Evolutionary conservation across 2,329 filamentous ascomycete species (phyloP), one percentile per base, ranked within the genome.

Genomic region (Cladophialophora bantiana): DNA sequence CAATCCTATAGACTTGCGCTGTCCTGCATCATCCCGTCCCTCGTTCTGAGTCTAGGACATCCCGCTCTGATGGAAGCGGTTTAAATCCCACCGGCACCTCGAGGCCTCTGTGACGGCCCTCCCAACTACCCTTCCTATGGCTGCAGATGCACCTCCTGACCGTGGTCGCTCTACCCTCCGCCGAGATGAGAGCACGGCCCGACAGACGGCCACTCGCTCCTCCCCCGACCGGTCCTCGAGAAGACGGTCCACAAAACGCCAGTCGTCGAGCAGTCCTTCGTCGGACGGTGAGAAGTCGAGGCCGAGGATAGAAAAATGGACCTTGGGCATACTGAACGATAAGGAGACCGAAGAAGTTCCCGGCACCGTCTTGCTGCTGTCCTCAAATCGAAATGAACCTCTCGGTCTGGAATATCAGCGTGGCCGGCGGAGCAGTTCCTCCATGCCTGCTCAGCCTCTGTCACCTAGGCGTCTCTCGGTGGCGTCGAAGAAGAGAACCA

Each of bases 281-380:
- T 61, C 57, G 10, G 9, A 20, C 57, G 62, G 62, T 13, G 65
- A 67, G 26, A 67, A 64, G 40, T 50, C 65, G 12, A 55, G 31
- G 50, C 58, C 58, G 4, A 65, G 52, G 10, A 63, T 72, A 52
- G 73, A 76, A 34, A 86, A 79, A 74, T 86, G 85, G 80, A 87
- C 82, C 15, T 75, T 96, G 81, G 93, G 94, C n/a, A 91, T 97
- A 32, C 78, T 97, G 70, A 94, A 93, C 74, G 92, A 95, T 73
- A 86, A 82, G 56, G 78, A 89, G 65, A 97, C 93, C 0, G 90
- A 95, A 69, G 91, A 96, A 79, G 93, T 97, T 12, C 94, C 94
- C 71, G 92, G 87, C 60, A 89, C 87, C 13, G 82, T 89, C 48
- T 81, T 89, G 53, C 81, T 89, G 6, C 82, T 89, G 40, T 85